phyloP scores from a whole-genome alignment of 2,329 filamentous ascomycete species.

The Beauveria sp. region DNA sequence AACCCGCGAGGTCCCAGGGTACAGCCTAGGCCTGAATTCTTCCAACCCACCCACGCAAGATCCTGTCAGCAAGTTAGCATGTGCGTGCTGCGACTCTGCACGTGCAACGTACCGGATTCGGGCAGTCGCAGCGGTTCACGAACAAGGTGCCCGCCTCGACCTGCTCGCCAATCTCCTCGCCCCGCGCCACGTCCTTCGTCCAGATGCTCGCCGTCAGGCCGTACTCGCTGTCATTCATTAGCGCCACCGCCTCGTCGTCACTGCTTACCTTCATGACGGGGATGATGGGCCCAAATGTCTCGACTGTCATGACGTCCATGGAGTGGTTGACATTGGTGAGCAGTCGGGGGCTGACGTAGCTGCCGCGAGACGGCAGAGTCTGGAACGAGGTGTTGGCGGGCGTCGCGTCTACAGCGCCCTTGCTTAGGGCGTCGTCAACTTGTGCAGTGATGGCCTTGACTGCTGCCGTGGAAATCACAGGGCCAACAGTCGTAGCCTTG shows the following conservation, averaged over 20 bases:
- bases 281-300: constrained; percentile 92
- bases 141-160: constrained; percentile 94
- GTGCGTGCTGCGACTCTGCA: neutral
- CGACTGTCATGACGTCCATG: constrained; percentile 86
- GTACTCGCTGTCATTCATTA: constrained; percentile 95
- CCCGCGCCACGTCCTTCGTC: constrained; percentile 76
- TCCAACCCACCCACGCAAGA: constrained; percentile 93
- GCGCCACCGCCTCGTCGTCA: constrained; percentile 70
- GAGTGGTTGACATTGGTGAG: constrained; percentile 70
- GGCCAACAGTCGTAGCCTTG: constrained; percentile 72
- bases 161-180: constrained; percentile 68
- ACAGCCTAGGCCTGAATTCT: constrained; percentile 90
- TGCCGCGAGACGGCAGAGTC: constrained; percentile 64
- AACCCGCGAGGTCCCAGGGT: constrained; percentile 87
- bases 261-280: constrained; percentile 80
- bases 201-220: constrained; percentile 94
- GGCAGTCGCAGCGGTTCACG: constrained; percentile 89
- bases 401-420: constrained; percentile 77
- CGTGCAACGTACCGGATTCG: constrained; percentile 66
- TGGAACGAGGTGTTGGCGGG: constrained; percentile 73
- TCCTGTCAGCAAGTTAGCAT: constrained; percentile 45
- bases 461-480: constrained; percentile 75
- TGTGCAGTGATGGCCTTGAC: constrained; percentile 71
- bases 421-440: constrained; percentile 71
- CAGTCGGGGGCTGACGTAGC: constrained; percentile 81